Conservation (phyloP, 2,329 filamentous ascomycete species). For the Fusarium staphyleae region DNA sequence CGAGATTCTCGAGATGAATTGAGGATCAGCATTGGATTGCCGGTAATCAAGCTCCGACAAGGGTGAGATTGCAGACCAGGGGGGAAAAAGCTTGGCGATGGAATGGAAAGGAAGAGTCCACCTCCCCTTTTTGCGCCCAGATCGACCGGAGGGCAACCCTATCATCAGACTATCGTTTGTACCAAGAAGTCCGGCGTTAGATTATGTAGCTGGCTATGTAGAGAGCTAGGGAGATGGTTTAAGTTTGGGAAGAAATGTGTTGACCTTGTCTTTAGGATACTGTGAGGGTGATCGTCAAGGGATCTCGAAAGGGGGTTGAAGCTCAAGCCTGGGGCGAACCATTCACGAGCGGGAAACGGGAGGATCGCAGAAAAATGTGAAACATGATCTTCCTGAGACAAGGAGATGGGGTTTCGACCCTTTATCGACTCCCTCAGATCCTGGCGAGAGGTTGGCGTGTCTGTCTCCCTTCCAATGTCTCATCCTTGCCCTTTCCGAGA, state of each 20-base stretch:
- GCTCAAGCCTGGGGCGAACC: constrained; percentile 12
- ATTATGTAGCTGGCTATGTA: constrained; percentile 8
- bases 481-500: constrained; percentile 9
- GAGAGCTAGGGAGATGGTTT: constrained; percentile 7
- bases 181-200: constrained; percentile 11
- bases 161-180: constrained; percentile 15
- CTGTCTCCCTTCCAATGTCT: constrained; percentile 28
- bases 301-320: constrained; percentile 10
- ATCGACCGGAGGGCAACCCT: constrained; percentile 11
- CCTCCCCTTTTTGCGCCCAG: constrained; percentile 2
- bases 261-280: constrained; percentile 6
- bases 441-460: constrained; percentile 24
- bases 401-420: constrained; percentile 2
- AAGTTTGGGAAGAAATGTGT: constrained; percentile 13
- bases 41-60: constrained; percentile 32
- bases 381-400: constrained; percentile 28
- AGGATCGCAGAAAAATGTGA: constrained; percentile 15
- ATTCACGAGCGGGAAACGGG: constrained; percentile 13
- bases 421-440: constrained; percentile 4
- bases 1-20: constrained; percentile 10
- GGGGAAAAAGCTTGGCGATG: constrained; percentile 7
- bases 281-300: background rate
- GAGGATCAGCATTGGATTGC: constrained; percentile 19
- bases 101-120: constrained; percentile 14
- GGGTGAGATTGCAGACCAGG: constrained; percentile 22